Percentiles rank a stretch among this genome's conserved stretches.
Evolutionary conservation across 2,329 filamentous ascomycete genomes (phyloP).

Genomic region (Beauveria medogensis): DNA sequence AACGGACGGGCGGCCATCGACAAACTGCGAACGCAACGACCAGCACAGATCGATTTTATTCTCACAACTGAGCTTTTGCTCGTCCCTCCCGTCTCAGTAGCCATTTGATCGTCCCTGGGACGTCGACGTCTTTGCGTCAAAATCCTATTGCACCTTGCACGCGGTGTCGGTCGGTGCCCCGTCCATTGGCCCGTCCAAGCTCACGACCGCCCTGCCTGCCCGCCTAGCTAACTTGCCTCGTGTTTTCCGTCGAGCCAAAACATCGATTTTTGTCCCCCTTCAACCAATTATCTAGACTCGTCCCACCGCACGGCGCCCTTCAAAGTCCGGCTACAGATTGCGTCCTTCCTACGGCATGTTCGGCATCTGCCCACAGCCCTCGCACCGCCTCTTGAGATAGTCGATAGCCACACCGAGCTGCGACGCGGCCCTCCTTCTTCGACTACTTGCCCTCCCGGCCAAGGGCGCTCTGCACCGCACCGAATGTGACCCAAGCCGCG

Average conservation of each 20-base stretch:
- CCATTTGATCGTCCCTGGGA: neutral
- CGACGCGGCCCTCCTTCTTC: neutral
- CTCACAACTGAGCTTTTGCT: neutral
- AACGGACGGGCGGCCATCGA: neutral
- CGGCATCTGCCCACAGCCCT: neutral
- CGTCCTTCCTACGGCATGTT: neutral
- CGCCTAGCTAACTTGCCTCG: neutral
- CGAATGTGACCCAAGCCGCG: conserved; percentile 6
- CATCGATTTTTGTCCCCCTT: neutral
- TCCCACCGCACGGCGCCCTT: neutral
- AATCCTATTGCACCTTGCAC: neutral
- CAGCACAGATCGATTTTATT: neutral
- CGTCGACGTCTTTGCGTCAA: neutral
- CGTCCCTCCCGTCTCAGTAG: neutral
- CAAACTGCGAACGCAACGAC: neutral
- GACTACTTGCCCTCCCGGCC: neutral
- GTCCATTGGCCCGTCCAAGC: neutral
- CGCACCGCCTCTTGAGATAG: neutral
- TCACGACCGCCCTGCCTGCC: conserved; percentile 1
- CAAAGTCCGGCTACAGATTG: neutral
- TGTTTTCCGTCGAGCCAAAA: neutral
- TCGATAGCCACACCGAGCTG: neutral
- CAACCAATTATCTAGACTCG: neutral
- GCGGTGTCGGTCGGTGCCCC: neutral
- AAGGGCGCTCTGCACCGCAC: neutral